phyloP scores from a whole-genome alignment of 306 rosid genomes.

The Aeschynomene evenia region DNA sequence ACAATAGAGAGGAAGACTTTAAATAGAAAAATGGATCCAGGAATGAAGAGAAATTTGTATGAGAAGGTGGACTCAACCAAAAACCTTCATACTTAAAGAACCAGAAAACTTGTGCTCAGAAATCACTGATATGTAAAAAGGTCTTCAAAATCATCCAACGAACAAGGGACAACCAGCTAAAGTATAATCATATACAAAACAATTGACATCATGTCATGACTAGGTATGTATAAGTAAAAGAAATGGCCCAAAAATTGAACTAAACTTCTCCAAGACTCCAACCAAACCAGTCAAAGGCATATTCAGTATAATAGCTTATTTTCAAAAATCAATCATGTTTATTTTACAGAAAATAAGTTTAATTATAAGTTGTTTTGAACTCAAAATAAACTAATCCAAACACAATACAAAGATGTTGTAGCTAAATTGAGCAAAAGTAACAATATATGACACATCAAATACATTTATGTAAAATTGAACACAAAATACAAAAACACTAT shows the following conservation, averaged over 20 bases:
- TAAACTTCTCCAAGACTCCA: background rate
- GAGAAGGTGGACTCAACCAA: background rate
- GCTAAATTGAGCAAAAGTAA: background rate
- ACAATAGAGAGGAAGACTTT: background rate
- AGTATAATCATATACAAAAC: background rate
- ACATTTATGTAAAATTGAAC: background rate
- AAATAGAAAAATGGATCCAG: background rate
- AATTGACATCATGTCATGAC: background rate
- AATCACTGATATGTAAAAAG: background rate
- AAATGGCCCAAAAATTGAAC: background rate
- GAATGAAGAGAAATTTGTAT: slow-evolving; percentile 17
- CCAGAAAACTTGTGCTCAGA: background rate
- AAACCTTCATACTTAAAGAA: slow-evolving; percentile 2
- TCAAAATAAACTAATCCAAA: too few species aligned
- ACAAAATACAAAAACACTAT: background rate
- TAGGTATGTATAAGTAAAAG: background rate
- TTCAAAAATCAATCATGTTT: too few species aligned
- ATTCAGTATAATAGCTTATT: too few species aligned
- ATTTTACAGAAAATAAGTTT: too few species aligned
- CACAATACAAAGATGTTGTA: background rate
- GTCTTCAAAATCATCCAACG: slow-evolving; percentile 11
- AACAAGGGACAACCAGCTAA: background rate
- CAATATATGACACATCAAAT: background rate
- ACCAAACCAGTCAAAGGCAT: background rate
- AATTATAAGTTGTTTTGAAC: too few species aligned